Evolutionary conservation across 1,139 yeast species (phyloP).

Genomic region (Pichia sp.): DNA sequence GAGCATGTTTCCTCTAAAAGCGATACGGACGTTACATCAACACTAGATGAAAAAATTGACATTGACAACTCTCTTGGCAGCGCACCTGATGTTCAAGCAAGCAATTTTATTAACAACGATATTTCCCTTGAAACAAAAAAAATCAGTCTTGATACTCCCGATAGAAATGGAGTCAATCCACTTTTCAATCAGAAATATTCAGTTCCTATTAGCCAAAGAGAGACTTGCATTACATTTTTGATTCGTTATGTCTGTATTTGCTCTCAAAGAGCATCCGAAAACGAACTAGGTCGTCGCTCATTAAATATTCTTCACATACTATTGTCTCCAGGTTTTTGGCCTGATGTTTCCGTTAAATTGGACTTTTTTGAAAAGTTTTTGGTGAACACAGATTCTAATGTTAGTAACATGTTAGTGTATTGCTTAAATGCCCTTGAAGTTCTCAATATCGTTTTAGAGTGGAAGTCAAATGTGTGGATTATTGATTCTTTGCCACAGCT

Average conservation of each 20-base stretch:
- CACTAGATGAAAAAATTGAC: too few relatives aligned
- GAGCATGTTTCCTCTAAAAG: not conserved
- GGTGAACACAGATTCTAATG: conserved; percentile 66
- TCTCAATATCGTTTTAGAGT: conserved; percentile 72
- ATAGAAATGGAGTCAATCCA: conserved; percentile 9
- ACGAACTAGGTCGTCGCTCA: conserved; percentile 75
- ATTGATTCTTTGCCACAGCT: conserved; percentile 59
- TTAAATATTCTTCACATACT: conserved; percentile 67
- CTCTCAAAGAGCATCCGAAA: conserved; percentile 78
- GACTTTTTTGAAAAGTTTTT: conserved; percentile 82
- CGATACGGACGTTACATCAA: not conserved
- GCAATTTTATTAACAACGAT: too few relatives aligned
- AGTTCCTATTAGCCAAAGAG: conserved; percentile 76
- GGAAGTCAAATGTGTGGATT: conserved; percentile 74
- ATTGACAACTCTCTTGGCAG: too few relatives aligned
- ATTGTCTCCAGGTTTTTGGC: conserved; percentile 70
- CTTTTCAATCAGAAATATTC: conserved; percentile 39
- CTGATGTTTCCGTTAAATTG: conserved; percentile 77
- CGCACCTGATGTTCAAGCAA: too few relatives aligned
- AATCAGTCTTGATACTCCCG: conserved; percentile 17
- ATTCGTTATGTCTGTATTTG: conserved; percentile 84
- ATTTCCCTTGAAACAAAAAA: too few relatives aligned
- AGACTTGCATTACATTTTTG: conserved; percentile 86
- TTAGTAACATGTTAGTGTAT: conserved; percentile 56
- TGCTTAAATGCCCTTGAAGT: conserved; percentile 90